A percentile compares a stretch with the other conserved stretches of the same genome.
Evolutionary conservation across 352 stramenopile species (phyloP).

Genomic region (Peronosclerospora sorghi): DNA sequence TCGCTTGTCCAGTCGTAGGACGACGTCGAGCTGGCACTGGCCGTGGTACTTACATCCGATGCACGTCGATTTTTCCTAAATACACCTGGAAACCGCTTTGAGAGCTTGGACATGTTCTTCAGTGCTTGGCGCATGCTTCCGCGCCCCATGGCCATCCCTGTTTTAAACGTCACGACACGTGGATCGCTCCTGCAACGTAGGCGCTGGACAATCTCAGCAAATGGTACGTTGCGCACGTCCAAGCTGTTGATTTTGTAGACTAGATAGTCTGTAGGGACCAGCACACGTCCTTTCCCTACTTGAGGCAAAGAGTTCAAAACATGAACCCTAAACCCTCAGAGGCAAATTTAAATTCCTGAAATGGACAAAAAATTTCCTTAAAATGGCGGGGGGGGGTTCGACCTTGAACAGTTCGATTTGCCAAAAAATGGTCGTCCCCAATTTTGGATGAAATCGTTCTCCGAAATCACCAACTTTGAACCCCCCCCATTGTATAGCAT

Average conservation of each 20-base stretch:
- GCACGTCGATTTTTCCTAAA: slow-evolving; percentile 25
- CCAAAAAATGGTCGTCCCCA: no score
- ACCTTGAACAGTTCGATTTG: no score
- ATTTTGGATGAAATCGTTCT: no score
- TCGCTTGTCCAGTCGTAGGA: slow-evolving; percentile 12
- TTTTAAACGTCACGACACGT: slow-evolving; percentile 51
- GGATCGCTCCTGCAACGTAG: slow-evolving; percentile 34
- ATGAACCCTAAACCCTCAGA: no score
- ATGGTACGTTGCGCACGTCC: slow-evolving; percentile 38
- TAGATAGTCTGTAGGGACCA: slow-evolving; percentile 44
- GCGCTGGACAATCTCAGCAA: slow-evolving; percentile 51
- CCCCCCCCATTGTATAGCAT: no score
- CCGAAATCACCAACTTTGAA: no score
- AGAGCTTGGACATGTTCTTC: slow-evolving; percentile 20
- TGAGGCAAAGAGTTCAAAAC: slow-evolving; percentile 5
- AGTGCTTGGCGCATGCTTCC: slow-evolving; percentile 6
- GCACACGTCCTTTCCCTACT: slow-evolving; percentile 9
- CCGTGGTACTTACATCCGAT: slow-evolving; percentile 13
- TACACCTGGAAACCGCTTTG: slow-evolving; percentile 33
- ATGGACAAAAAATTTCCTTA: no score
- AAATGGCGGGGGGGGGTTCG: no score
- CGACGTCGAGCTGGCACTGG: slow-evolving; percentile 13
- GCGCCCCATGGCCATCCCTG: slow-evolving; percentile 28
- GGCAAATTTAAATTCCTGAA: slow-evolving; percentile 1
- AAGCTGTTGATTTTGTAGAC: slow-evolving; percentile 57